Conservation (phyloP, 1,139 yeast genomes). For the Debaryomyces subglobosus region DNA sequence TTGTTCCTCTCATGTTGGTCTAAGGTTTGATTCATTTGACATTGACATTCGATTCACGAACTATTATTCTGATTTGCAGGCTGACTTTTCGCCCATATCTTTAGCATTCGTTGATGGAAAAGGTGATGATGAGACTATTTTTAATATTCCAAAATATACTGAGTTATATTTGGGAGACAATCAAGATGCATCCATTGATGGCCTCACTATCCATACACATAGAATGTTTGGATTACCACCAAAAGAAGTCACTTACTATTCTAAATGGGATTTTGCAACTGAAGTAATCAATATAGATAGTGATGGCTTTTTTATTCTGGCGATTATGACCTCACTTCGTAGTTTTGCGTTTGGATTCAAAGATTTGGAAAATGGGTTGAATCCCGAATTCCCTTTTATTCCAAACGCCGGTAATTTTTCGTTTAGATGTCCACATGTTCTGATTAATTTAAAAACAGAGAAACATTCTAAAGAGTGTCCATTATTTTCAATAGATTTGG, state of each 20-base stretch:
- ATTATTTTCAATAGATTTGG: slow-evolving; percentile 28
- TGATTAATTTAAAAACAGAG: slow-evolving; percentile 27
- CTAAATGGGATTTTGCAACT: slow-evolving; percentile 84
- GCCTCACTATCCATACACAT: slow-evolving; percentile 77
- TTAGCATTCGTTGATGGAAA: slow-evolving; percentile 33
- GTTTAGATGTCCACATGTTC: slow-evolving; percentile 44
- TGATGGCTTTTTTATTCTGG: slow-evolving; percentile 48
- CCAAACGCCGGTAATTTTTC: slow-evolving; percentile 71
- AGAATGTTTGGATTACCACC: slow-evolving; percentile 94
- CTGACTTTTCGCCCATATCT: slow-evolving; percentile 53
- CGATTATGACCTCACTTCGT: slow-evolving; percentile 44
- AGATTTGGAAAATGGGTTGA: slow-evolving; percentile 76
- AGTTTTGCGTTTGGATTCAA: slow-evolving; percentile 64
- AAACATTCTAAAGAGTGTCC: slow-evolving; percentile 21
- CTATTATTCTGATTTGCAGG: slow-evolving; percentile 85
- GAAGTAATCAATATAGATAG: slow-evolving; percentile 63
- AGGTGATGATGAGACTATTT: slow-evolving; percentile 23
- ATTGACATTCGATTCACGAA: slow-evolving; percentile 85
- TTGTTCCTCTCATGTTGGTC: slow-evolving; percentile 60
- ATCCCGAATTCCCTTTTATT: slow-evolving; percentile 56
- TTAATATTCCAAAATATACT: slow-evolving; percentile 30
- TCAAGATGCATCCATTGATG: slow-evolving; percentile 56
- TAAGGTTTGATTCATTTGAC: slow-evolving; percentile 67
- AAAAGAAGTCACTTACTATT: slow-evolving; percentile 79
- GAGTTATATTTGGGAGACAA: slow-evolving; percentile 19